Evolutionary conservation across 495 filamentous ascomycete genomes (phyloP).

Genomic region (Friedmanniomyces simplex): DNA sequence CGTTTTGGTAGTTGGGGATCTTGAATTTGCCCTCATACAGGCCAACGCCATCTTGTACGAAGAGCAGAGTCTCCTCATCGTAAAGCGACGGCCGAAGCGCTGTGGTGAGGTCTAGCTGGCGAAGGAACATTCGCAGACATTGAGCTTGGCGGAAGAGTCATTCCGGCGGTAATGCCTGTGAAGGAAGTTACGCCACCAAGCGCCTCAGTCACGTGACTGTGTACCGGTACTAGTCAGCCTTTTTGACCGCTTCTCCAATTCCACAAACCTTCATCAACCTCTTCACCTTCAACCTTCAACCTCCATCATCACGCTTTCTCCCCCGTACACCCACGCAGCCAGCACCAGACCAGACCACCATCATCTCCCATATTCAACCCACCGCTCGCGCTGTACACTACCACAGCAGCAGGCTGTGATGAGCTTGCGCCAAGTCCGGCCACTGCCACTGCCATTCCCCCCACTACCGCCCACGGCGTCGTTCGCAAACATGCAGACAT

Average conservation of each 20-base stretch:
- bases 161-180: neutral
- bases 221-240: no score
- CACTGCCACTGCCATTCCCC: neutral
- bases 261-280: neutral
- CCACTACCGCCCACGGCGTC: neutral
- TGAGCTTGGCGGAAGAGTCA: slow-evolving; percentile 15
- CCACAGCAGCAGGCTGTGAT: neutral
- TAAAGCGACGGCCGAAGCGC: slow-evolving; percentile 83
- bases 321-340: neutral
- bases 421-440: neutral
- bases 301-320: neutral
- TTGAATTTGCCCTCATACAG: slow-evolving; percentile 98
- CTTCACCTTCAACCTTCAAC: neutral
- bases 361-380: neutral
- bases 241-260: no score
- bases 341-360: neutral
- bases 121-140: slow-evolving; percentile 85
- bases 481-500: slow-evolving; percentile 4
- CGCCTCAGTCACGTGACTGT: neutral
- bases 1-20: slow-evolving; percentile 86
- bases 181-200: neutral
- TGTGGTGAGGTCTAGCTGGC: slow-evolving; percentile 86
- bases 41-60: slow-evolving; percentile 94
- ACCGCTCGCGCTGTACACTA: neutral
- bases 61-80: slow-evolving; percentile 81